Evolutionary conservation across 257 asterid species (phyloP), one percentile per base, ranked within the genome.

Genomic region (Petrea volubilis): DNA sequence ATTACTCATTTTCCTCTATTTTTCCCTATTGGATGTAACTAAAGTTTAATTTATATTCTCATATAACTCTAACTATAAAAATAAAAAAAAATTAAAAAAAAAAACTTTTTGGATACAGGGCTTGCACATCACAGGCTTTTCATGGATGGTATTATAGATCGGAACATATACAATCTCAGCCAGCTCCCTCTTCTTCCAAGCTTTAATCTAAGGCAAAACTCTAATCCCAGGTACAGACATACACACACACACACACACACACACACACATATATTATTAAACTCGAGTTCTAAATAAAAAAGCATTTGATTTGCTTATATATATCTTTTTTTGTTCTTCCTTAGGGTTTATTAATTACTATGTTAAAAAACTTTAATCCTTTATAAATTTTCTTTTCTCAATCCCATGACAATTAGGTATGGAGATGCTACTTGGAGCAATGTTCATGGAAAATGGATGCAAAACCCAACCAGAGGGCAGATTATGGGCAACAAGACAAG

Each of bases 131-230:
- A 75, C 66, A 77, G 87, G 75, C 24, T 66, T 62, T 72, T 82
- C 41, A 60, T 77, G 79, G 92, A 87, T 68, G 89, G 96, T 0
- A 75, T n/a, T n/a, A n/a, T 64, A 23, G 92, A 87, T 83, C 87
- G 79, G 52, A 84, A 81, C 68, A 58, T 87, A 47, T 91, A 73
- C 87, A 83, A 89, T 70, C 83, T 83, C 29, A 84, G 87, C 70
- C 90, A 84, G 75, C 82, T 89, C 71, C 89, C 92, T 69, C 83
- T 78, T 72, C 83, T 82, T 59, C 90, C 90, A 51, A 82, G 69
- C 79, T 82, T 72, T 49, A 80, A 82, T 68, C 86, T 75, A 70
- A 75, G 77, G 74, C 86, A 72, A 17, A 73, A 58, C 23, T 71
- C 88, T 47, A 79, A 80, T 31, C 60, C 79, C 73, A 84, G 88